Base-by-base conservation (phyloP, 345 rosid species). In the Eucalyptus tenuipes region DNA sequence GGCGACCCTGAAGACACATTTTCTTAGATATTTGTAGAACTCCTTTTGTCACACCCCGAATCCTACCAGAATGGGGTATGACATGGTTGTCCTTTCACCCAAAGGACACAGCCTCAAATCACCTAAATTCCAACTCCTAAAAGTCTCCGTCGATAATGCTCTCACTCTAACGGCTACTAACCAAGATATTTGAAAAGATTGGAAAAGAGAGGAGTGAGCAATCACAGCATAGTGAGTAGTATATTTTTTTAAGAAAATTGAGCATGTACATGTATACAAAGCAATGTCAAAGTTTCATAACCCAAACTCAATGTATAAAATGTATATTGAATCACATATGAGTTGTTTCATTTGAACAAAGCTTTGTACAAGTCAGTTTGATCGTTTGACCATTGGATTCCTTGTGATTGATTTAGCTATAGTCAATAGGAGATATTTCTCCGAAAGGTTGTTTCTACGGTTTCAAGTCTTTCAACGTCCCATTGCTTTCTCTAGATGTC, bases 1-100 rank as follows among this genome's bases (percentile, higher is more conserved):
- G 98, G 98, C 9, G 99, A 98, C 81, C 95, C 97, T 1, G 99
- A 98, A 90, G 99, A 98, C 90, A 96, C 97, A 6, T 98, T 95
- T 92, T 61, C 96, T 55, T 98, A 49, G 45, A 44, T 14, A 45
- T 52, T 37, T 49, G 1, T 86, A 25, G 0, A 18, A 24, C 55
- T 86, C 25, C 57, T 55, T 33, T 50, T 49, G 61, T 55, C 61
- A 55, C 61, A 55, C 13, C 61, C 61, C 1, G 0, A 55, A 22
- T 55, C 29, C 29, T 55, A 22, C 61, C 13, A 4, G 3, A 55
- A 55, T 24, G 61, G 61, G 61, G 61, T 55, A 24, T 55, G 61
- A 55, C 13, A 24, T 0, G 5, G 61, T 55, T 55, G 29, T 24
- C 29, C 29, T 55, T 55, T 6, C 29, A 55, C 29, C 0, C 13